A percentile compares a stretch with the other conserved stretches of the same genome.
These are phyloP conservation scores for Rugonectria rugulosa DNA, from an alignment of 2,329 filamentous ascomycete genomes.

Conservation along the genomic window DNA sequence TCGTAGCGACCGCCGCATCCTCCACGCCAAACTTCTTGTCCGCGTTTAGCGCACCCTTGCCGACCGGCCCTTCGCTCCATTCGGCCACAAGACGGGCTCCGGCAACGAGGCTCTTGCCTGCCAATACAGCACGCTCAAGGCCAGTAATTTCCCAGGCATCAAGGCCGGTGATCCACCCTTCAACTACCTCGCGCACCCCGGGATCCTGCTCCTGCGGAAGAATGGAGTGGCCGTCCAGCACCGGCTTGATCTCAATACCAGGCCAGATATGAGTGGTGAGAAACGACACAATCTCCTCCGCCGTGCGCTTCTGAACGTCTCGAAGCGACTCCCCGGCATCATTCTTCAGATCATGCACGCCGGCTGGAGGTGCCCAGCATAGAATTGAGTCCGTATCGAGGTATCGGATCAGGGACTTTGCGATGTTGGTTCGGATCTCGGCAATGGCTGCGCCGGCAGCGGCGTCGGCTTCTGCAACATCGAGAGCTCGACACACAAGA, in stretches of 20 bases:
- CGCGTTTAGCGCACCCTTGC: conserved; percentile 49
- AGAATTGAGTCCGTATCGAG: conserved; percentile 91
- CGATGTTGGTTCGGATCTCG: conserved; percentile 70
- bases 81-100: conserved; percentile 81
- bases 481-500: conserved; percentile 81
- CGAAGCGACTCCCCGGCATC: conserved; percentile 68
- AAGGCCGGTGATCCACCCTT: conserved; percentile 77
- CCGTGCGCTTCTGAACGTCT: conserved; percentile 73
- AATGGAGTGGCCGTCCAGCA: conserved; percentile 82
- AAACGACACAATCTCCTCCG: conserved; percentile 74
- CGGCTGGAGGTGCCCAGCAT: conserved; percentile 77
- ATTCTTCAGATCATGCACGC: conserved; percentile 55
- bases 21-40: conserved; percentile 74
- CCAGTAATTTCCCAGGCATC: conserved; percentile 84
- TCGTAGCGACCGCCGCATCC: conserved; percentile 79
- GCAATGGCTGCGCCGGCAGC: conserved; percentile 39
- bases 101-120: conserved; percentile 85
- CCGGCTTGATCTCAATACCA: conserved; percentile 77
- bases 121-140: conserved; percentile 82
- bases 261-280: conserved; percentile 82
- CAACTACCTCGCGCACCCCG: conserved; percentile 78
- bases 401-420: conserved; percentile 79
- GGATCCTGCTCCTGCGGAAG: conserved; percentile 76
- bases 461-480: conserved; percentile 75
- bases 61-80: conserved; percentile 80